A percentile compares a stretch with the other conserved stretches of the same genome.
Evolutionary conservation across 2,329 filamentous ascomycete species (phyloP).

Genomic region (Zopfia rhizophila): DNA sequence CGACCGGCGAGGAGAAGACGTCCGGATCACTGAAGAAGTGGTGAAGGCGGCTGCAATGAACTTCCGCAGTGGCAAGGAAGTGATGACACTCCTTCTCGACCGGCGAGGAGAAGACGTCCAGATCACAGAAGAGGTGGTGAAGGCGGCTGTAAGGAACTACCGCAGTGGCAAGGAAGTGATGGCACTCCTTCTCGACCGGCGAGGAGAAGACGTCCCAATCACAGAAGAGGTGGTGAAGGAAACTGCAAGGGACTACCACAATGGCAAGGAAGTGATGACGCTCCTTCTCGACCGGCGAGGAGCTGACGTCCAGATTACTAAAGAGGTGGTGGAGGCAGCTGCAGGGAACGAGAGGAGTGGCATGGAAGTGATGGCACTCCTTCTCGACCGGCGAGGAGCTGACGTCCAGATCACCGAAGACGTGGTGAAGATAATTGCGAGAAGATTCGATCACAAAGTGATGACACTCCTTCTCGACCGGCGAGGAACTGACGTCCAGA

Average conservation of each 20-base stretch:
- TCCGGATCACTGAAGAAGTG: slow-evolving; percentile 19
- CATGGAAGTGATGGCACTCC: slow-evolving; percentile 10
- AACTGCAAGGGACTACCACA: slow-evolving; percentile 7
- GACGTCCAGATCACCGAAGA: slow-evolving; percentile 1
- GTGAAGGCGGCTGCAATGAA: slow-evolving; percentile 14
- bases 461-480: slow-evolving; percentile 4
- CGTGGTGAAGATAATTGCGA: neutral
- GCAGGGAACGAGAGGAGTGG: slow-evolving; percentile 7
- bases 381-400: slow-evolving; percentile 3
- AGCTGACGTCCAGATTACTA: slow-evolving; percentile 11
- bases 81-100: slow-evolving; percentile 19
- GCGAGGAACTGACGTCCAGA: neutral
- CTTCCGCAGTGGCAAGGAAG: slow-evolving; percentile 9
- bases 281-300: slow-evolving; percentile 20
- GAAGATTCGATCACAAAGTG: neutral
- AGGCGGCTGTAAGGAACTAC: slow-evolving; percentile 1
- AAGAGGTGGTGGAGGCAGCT: slow-evolving; percentile 7
- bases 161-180: slow-evolving; percentile 10
- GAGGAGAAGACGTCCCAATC: slow-evolving; percentile 9
- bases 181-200: slow-evolving; percentile 16
- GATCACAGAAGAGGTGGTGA: slow-evolving; percentile 14
- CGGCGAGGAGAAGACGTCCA: slow-evolving; percentile 3
- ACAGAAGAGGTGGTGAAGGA: slow-evolving; percentile 15
- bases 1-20: slow-evolving; percentile 9
- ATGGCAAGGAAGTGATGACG: slow-evolving; percentile 15